A percentile compares a stretch with the other conserved stretches of the same genome.
Evolutionary conservation across 495 filamentous ascomycete species (phyloP).

Genomic region (Hypoxylon rickii): DNA sequence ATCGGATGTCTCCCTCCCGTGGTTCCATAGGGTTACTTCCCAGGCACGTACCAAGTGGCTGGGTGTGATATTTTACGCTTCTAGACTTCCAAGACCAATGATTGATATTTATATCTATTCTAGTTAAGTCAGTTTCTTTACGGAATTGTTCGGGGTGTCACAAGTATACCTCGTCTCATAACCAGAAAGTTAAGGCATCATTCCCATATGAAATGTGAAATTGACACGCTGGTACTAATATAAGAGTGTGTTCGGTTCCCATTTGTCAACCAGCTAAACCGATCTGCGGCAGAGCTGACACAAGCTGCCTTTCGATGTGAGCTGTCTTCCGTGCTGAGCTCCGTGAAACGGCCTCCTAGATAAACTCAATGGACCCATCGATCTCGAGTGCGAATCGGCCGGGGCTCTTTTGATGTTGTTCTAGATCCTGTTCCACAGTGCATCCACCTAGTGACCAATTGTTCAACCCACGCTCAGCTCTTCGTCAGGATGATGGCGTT

Average conservation of each 20-base stretch:
- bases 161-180: too few species aligned
- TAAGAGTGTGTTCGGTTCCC: conserved; percentile 24
- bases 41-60: conserved; percentile 24
- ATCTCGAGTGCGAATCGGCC: conserved; percentile 17
- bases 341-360: conserved; percentile 9
- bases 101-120: too few species aligned
- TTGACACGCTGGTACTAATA: neutral
- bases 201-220: conserved; percentile 6
- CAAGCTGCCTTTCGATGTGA: neutral
- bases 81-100: too few species aligned
- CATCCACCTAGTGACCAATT: neutral
- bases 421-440: neutral
- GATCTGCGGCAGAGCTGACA: too few species aligned
- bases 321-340: conserved; percentile 2
- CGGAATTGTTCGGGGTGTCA: too few species aligned
- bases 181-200: conserved; percentile 14
- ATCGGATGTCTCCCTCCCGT: conserved; percentile 16
- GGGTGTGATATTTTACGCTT: too few species aligned
- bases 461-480: neutral
- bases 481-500: conserved; percentile 17
- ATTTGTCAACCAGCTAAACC: conserved; percentile 21
- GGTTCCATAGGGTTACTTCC: conserved; percentile 9
- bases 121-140: too few species aligned
- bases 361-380: neutral
- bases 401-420: neutral